Percentiles rank a stretch among this genome's conserved stretches.
Evolutionary conservation across 2,329 filamentous ascomycete species (phyloP).

Genomic region (Pestalotiopsis sp.): DNA sequence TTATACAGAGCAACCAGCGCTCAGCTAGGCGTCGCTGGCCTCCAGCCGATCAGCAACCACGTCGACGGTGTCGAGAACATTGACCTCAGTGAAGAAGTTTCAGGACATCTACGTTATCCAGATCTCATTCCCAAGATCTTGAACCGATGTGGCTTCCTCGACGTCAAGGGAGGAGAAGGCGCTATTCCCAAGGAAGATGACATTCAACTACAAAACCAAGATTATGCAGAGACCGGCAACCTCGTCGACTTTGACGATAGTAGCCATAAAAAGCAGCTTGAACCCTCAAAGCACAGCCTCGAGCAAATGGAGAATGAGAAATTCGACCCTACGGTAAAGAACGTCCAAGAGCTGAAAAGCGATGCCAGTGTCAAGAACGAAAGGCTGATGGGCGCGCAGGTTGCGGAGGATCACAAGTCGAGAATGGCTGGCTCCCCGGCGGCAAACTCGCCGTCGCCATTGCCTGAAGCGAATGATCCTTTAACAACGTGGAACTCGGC

Average conservation of each 20-base stretch:
- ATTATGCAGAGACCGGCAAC: slow-evolving; percentile 30
- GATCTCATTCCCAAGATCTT: slow-evolving; percentile 52
- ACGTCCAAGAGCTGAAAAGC: slow-evolving; percentile 24
- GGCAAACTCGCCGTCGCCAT: not conserved
- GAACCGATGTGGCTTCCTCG: slow-evolving; percentile 50
- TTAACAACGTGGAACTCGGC: not conserved
- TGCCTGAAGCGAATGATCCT: slow-evolving; percentile 11
- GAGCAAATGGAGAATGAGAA: slow-evolving; percentile 26
- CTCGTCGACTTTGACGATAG: slow-evolving; percentile 45
- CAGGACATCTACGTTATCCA: slow-evolving; percentile 54
- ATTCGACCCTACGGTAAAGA: slow-evolving; percentile 26
- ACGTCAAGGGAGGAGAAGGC: slow-evolving; percentile 41
- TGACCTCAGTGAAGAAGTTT: slow-evolving; percentile 51
- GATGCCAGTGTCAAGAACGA: slow-evolving; percentile 18
- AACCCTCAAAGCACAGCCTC: slow-evolving; percentile 18
- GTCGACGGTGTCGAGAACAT: slow-evolving; percentile 65
- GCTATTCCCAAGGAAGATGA: slow-evolving; percentile 50
- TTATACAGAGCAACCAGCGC: slow-evolving; percentile 83
- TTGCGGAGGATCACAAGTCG: slow-evolving; percentile 9
- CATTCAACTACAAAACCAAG: slow-evolving; percentile 32
- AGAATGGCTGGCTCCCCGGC: not conserved
- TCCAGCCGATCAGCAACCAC: slow-evolving; percentile 67
- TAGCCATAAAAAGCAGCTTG: slow-evolving; percentile 10
- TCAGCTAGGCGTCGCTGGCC: slow-evolving; percentile 78
- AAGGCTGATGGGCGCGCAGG: slow-evolving; percentile 17